Base-by-base conservation (phyloP, 1,139 yeast species). In the Hyphopichia pseudoburtonii region DNA sequence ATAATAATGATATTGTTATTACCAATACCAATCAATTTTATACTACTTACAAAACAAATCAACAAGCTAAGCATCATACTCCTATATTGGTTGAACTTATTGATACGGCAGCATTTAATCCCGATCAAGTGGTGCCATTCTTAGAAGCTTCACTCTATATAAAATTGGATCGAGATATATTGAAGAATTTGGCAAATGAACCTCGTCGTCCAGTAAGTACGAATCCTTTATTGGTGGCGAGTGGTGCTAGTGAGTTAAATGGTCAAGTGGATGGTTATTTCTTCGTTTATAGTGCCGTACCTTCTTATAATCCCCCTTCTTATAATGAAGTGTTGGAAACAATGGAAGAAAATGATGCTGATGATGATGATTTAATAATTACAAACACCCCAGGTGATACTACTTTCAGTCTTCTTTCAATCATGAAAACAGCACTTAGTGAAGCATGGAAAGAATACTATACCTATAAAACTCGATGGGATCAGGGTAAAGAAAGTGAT, bases 391-490 rank as follows among this genome's bases (percentile, higher is more conserved):
- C 49, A 2, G 54, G 47, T 2, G 56, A 51, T 32, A 45, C 55
- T 15, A 69, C 83, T 0, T 61, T 80, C 35, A 61, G 67, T 5
- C 51, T 78, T 8, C 54, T 82, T 16, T 65, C 70, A 26, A 63
- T 66, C 5, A 76, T 79, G 41, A 70, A 76, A 49, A 68, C 64
- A 5, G 76, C 86, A 0, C 67, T 85, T 27, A 69, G 72, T 17
- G 89, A 83, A 43, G 90, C 90, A 2, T 85, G 94, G 94, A 68
- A 65, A 31, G 88, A 83, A 51, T 85, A 73, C 50, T 60, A 73
- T 38, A 63, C 68, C 5, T 84, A 78, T 52, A 72, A 73, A 41
- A 60, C 56, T 19, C 66, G 68, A 27, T 79, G 87, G 82, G 73
- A 76, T 36, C 62, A 64, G 34, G 86, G 87, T 3, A 67, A 76